Evolutionary conservation across 176 grass and related monocot species (phyloP).

Genomic region (Zizania latifolia): DNA sequence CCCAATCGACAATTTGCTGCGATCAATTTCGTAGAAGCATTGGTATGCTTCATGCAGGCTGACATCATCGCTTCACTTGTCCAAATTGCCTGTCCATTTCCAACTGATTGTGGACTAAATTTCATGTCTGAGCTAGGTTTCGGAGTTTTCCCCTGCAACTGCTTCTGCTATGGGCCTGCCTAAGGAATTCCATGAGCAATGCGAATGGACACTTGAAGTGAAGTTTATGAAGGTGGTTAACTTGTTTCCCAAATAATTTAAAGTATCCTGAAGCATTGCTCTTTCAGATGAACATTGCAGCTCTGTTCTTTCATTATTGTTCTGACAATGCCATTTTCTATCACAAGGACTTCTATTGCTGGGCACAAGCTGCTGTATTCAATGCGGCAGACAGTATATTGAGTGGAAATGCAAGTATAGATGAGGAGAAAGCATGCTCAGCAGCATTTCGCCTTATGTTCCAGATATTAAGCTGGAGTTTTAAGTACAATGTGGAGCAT

Average conservation of each 20-base stretch:
- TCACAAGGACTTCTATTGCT: slow-evolving; percentile 89
- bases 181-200: slow-evolving; percentile 83
- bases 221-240: slow-evolving; percentile 87
- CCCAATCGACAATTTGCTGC: slow-evolving; percentile 61
- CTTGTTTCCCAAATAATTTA: neutral
- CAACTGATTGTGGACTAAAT: slow-evolving; percentile 12
- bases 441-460: slow-evolving; percentile 73
- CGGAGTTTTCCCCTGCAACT: slow-evolving; percentile 91
- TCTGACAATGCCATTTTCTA: slow-evolving; percentile 24
- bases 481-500: slow-evolving; percentile 47
- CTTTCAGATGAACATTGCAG: slow-evolving; percentile 6
- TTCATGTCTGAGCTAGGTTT: slow-evolving; percentile 54
- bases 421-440: slow-evolving; percentile 79
- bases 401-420: slow-evolving; percentile 47
- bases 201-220: slow-evolving; percentile 69
- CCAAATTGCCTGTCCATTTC: neutral
- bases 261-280: neutral
- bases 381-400: slow-evolving; percentile 63
- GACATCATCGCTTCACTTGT: neutral
- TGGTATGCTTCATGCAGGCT: slow-evolving; percentile 49
- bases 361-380: slow-evolving; percentile 81
- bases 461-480: slow-evolving; percentile 93
- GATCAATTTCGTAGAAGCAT: slow-evolving; percentile 76
- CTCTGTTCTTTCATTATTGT: slow-evolving; percentile 17
- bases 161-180: slow-evolving; percentile 87